These are phyloP conservation scores for Fraxinus velutina DNA, from an alignment of 305 asterid genomes.

Conservation along the genomic window DNA sequence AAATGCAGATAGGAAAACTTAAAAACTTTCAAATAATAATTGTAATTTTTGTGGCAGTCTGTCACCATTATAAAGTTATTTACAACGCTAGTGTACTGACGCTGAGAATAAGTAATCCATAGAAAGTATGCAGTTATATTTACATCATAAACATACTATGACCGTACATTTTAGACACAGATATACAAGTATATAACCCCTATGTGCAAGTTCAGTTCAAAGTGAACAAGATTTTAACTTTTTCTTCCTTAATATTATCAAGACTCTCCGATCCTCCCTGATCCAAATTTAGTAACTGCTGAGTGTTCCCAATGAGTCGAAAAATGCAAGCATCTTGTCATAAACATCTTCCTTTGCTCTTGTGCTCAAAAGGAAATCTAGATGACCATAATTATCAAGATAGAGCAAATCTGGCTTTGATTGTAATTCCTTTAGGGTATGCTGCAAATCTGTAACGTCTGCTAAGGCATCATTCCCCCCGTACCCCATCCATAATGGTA, in stretches of 20 bases:
- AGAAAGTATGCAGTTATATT: neutral
- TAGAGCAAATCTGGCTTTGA: constrained; percentile 67
- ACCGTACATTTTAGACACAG: neutral
- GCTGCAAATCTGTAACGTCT: constrained; percentile 69
- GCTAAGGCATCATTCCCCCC: constrained; percentile 88
- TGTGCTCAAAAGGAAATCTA: constrained; percentile 76
- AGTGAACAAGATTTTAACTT: neutral
- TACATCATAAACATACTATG: neutral
- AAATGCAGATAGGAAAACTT: neutral
- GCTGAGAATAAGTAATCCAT: neutral
- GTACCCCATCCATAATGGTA: constrained; percentile 92
- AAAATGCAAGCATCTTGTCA: constrained; percentile 58
- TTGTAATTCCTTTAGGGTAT: constrained; percentile 52
- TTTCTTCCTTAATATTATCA: neutral
- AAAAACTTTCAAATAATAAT: neutral
- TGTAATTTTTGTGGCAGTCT: neutral
- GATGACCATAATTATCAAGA: constrained; percentile 79
- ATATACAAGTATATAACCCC: neutral
- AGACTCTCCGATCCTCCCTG: neutral
- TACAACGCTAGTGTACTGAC: neutral
- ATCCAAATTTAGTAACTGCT: constrained; percentile 29
- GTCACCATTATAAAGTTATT: neutral
- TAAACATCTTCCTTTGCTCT: constrained; percentile 72
- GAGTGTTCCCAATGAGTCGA: constrained; percentile 43
- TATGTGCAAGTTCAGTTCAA: neutral